phyloP scores from a whole-genome alignment of 805 yeast genomes.

The Maudiozyma bulderi region DNA sequence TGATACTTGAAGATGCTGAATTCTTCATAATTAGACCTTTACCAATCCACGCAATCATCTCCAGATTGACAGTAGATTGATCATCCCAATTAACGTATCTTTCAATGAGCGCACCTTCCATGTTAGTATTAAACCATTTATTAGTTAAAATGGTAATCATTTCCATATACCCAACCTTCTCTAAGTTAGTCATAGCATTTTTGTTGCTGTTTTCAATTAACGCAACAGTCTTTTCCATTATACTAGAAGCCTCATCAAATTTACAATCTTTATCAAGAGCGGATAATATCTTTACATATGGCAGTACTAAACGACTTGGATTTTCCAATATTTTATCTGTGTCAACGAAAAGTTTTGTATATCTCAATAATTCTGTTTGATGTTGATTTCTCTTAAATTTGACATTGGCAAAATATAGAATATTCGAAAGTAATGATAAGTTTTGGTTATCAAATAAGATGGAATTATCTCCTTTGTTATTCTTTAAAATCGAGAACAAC shows the following conservation, averaged over 20 bases:
- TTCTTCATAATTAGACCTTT: constrained; percentile 60
- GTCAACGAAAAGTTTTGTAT: constrained; percentile 30
- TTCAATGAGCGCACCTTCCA: constrained; percentile 1
- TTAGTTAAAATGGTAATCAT: constrained; percentile 20
- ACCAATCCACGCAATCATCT: constrained; percentile 56
- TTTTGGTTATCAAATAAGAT: constrained; percentile 20
- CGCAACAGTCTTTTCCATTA: constrained; percentile 5
- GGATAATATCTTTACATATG: constrained; percentile 39
- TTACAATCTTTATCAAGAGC: constrained; percentile 37
- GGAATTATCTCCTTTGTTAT: constrained; percentile 2
- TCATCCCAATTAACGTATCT: constrained; percentile 10
- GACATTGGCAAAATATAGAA: constrained; percentile 29
- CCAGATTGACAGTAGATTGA: constrained; percentile 32
- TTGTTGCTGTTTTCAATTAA: neutral
- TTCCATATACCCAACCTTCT: constrained; percentile 23
- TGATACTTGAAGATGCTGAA: constrained; percentile 31
- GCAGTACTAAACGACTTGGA: constrained; percentile 29
- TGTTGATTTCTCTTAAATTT: constrained; percentile 31
- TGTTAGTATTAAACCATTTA: constrained; percentile 21
- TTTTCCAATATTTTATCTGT: constrained; percentile 11
- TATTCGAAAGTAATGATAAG: constrained; percentile 23
- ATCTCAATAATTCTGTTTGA: constrained; percentile 35
- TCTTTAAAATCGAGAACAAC: constrained; percentile 8
- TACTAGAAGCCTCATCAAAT: constrained; percentile 13
- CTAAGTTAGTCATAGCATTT: constrained; percentile 6